phyloP scores from a whole-genome alignment of 805 yeast species.

The Henningerozyma blattae region DNA sequence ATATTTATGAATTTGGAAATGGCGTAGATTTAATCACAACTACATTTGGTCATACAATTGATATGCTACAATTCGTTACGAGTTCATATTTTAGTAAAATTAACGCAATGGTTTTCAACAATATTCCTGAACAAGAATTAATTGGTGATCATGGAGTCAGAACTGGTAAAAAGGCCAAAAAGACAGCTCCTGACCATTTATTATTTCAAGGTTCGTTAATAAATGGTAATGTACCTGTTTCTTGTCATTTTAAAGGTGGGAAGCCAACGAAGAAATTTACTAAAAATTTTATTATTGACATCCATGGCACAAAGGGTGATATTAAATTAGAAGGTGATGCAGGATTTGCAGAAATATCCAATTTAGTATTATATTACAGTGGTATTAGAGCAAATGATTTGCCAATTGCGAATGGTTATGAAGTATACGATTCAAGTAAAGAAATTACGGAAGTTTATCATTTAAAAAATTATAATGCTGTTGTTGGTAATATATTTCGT shows the following conservation, averaged over 20 bases:
- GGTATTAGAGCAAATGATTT: slow-evolving; percentile 15
- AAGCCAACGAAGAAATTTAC: slow-evolving; percentile 23
- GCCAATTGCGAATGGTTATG: slow-evolving; percentile 4
- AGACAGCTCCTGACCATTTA: slow-evolving; percentile 22
- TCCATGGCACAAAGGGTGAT: slow-evolving; percentile 25
- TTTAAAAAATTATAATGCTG: slow-evolving; percentile 21
- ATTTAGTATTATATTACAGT: slow-evolving; percentile 20
- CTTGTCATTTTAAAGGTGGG: slow-evolving; percentile 23
- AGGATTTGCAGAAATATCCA: slow-evolving; percentile 24
- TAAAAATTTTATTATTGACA: slow-evolving; percentile 22
- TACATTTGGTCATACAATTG: slow-evolving; percentile 23
- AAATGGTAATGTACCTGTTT: slow-evolving; percentile 20
- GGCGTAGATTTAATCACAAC: slow-evolving; percentile 19
- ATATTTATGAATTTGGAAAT: slow-evolving; percentile 17
- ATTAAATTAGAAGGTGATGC: slow-evolving; percentile 24
- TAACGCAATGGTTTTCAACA: slow-evolving; percentile 20
- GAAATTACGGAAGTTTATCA: slow-evolving; percentile 24
- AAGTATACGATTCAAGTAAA: slow-evolving; percentile 11
- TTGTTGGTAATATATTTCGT: slow-evolving; percentile 20
- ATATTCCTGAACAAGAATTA: slow-evolving; percentile 18
- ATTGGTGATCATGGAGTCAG: slow-evolving; percentile 16
- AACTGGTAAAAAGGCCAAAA: slow-evolving; percentile 12
- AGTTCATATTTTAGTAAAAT: slow-evolving; percentile 19
- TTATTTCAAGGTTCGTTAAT: slow-evolving; percentile 19
- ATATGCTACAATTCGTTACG: slow-evolving; percentile 20